These are phyloP conservation scores for Diplodia intermedia DNA, from an alignment of 2,329 filamentous ascomycete species.

Conservation along the genomic window DNA sequence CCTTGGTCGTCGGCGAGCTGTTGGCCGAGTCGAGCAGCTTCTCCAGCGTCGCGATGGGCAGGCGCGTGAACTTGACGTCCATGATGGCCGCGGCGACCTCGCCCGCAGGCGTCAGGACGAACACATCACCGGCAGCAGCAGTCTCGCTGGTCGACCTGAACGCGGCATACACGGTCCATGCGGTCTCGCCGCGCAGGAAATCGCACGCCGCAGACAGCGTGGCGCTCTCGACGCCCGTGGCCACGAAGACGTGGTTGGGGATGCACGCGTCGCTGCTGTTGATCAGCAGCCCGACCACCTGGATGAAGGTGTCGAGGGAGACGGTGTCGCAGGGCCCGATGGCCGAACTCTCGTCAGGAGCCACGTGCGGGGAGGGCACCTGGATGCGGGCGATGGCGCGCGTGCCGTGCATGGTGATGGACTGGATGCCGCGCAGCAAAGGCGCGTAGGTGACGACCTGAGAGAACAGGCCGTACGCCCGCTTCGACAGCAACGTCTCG, in stretches of 20 bases:
- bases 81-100: constrained; percentile 32
- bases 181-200: constrained; percentile 31
- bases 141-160: not conserved
- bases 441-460: constrained; percentile 35
- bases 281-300: constrained; percentile 37
- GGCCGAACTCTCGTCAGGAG: constrained; percentile 34
- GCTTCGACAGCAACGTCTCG: constrained; percentile 34
- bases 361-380: constrained; percentile 31
- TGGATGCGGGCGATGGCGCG: constrained; percentile 22
- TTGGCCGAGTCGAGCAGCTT: constrained; percentile 18
- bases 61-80: constrained; percentile 34
- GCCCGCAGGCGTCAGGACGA: not conserved
- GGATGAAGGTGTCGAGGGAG: constrained; percentile 36
- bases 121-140: not conserved
- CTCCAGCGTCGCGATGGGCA: constrained; percentile 35
- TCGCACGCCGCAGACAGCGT: constrained; percentile 16
- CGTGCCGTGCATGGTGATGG: constrained; percentile 34
- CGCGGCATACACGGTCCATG: not conserved
- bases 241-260: constrained; percentile 35
- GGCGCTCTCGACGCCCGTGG: constrained; percentile 35
- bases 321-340: constrained; percentile 35
- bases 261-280: constrained; percentile 35
- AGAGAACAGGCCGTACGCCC: constrained; percentile 36
- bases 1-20: too few species aligned
- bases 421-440: constrained; percentile 35